Percentiles rank a stretch among this genome's conserved stretches.
These are phyloP conservation scores for Colletotrichum limetticola DNA, from an alignment of 2,329 filamentous ascomycete genomes.

Conservation along the genomic window DNA sequence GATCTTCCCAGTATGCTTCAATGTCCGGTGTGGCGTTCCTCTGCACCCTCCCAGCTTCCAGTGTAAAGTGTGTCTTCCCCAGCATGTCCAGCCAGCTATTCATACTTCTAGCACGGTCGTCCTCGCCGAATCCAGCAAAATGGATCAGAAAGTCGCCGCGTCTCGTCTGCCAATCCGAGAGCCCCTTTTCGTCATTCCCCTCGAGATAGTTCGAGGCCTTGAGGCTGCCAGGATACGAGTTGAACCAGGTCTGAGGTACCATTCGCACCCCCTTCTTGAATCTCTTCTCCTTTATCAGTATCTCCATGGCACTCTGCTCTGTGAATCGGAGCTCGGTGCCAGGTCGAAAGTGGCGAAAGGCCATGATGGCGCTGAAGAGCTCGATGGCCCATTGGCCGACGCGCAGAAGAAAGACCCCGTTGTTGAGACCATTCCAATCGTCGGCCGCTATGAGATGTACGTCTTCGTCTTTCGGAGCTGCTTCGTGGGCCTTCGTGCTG, in stretches of 20 bases:
- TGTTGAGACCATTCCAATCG: constrained; percentile 37
- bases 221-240: constrained; percentile 28
- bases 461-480: background rate
- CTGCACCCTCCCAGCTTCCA: background rate
- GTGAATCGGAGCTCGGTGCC: constrained; percentile 28
- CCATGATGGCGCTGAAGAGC: constrained; percentile 35
- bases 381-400: constrained; percentile 34
- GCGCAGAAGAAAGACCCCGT: constrained; percentile 37
- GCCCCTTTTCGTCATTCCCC: background rate
- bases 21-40: background rate
- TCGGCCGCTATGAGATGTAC: constrained; percentile 30
- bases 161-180: constrained; percentile 9
- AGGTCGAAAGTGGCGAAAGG: constrained; percentile 33
- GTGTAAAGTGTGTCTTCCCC: background rate
- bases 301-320: constrained; percentile 38
- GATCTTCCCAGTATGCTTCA: background rate
- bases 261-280: constrained; percentile 14
- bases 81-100: background rate
- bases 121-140: constrained; percentile 30
- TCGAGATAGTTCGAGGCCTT: background rate
- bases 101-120: background rate
- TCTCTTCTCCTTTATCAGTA: constrained; percentile 26
- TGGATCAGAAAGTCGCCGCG: constrained; percentile 37
- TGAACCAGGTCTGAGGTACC: constrained; percentile 38
- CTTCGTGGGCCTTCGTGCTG: background rate